Evolutionary conservation across 371 early-diverging fungal species (phyloP).

Genomic region (Rhizomucor pusillus): DNA sequence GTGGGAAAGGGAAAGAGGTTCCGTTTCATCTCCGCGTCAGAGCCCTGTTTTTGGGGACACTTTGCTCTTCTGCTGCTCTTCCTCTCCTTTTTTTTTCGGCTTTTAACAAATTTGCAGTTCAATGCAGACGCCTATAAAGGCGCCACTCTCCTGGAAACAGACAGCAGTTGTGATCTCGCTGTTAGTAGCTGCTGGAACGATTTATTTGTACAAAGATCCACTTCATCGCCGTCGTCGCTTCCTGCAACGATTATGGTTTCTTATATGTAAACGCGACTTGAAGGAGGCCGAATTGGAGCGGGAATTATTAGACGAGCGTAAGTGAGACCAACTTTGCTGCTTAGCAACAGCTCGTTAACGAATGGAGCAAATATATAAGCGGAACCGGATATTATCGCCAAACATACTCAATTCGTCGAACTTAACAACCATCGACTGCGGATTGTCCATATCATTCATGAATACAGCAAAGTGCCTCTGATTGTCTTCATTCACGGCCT

Average conservation of each 20-base stretch:
- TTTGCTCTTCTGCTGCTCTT: conserved; percentile 1
- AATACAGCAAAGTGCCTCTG: conserved; percentile 61
- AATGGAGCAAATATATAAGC: conserved; percentile 19
- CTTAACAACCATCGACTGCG: conserved; percentile 58
- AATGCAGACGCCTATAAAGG: conserved; percentile 6
- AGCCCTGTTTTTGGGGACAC: no score
- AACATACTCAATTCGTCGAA: conserved; percentile 53
- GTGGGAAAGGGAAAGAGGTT: background rate
- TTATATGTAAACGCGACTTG: conserved; percentile 35
- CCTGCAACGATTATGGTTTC: conserved; percentile 30
- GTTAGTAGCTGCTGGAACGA: conserved; percentile 9
- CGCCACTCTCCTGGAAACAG: conserved; percentile 4
- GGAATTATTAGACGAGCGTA: conserved; percentile 28
- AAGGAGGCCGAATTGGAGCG: conserved; percentile 34
- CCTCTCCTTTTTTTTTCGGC: background rate
- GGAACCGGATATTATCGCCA: conserved; percentile 38
- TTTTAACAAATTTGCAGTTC: background rate
- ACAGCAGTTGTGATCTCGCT: conserved; percentile 6
- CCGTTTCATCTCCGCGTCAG: conserved; percentile 2
- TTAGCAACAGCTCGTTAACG: background rate
- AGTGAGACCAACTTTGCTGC: conserved; percentile 1
- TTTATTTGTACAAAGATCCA: conserved; percentile 21
- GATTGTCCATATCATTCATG: conserved; percentile 67
- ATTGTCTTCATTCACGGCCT: conserved; percentile 73
- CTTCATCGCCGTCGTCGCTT: conserved; percentile 16